Percentiles rank a stretch among this genome's conserved stretches.
These are phyloP conservation scores for Linnemannia elongata DNA, from an alignment of 192 early-diverging fungal genomes.

Conservation along the genomic window DNA sequence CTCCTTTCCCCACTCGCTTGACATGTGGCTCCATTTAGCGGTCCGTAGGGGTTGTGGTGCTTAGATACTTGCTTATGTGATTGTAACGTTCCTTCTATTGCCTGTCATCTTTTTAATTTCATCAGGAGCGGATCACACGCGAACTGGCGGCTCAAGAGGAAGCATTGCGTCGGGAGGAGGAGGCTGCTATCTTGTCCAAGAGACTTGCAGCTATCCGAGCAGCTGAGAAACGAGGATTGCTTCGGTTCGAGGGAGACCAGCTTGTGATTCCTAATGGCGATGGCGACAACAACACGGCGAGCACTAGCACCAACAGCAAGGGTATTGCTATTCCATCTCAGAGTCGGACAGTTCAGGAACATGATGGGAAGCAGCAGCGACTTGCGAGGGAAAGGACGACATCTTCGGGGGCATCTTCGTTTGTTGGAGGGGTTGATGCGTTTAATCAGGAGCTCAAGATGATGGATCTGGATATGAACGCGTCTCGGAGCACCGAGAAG, in stretches of 20 bases:
- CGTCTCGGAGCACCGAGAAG: background rate
- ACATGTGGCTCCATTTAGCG: background rate
- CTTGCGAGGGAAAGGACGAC: background rate
- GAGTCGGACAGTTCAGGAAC: background rate
- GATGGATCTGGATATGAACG: slow-evolving; percentile 28
- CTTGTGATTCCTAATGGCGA: slow-evolving; percentile 22
- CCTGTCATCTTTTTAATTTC: background rate
- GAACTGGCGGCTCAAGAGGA: slow-evolving; percentile 50
- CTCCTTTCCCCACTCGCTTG: background rate
- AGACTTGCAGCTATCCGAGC: slow-evolving; percentile 39
- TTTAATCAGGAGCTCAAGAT: slow-evolving; percentile 49
- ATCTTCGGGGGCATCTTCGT: slow-evolving; percentile 31
- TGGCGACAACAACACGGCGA: background rate
- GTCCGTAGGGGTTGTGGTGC: background rate
- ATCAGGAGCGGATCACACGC: slow-evolving; percentile 44
- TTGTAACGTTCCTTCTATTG: background rate
- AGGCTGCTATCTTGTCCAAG: slow-evolving; percentile 28
- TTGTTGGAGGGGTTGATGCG: slow-evolving; percentile 44
- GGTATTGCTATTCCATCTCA: background rate
- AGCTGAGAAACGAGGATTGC: slow-evolving; percentile 40
- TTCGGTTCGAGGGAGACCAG: slow-evolving; percentile 40
- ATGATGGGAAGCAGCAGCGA: background rate
- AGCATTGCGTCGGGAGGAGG: slow-evolving; percentile 41
- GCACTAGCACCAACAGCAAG: slow-evolving; percentile 10
- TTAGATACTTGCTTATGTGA: background rate